Percentiles rank a stretch among this genome's conserved stretches.
Conservation (phyloP, 495 filamentous ascomycete genomes). For the Gamarada debralockiae region DNA sequence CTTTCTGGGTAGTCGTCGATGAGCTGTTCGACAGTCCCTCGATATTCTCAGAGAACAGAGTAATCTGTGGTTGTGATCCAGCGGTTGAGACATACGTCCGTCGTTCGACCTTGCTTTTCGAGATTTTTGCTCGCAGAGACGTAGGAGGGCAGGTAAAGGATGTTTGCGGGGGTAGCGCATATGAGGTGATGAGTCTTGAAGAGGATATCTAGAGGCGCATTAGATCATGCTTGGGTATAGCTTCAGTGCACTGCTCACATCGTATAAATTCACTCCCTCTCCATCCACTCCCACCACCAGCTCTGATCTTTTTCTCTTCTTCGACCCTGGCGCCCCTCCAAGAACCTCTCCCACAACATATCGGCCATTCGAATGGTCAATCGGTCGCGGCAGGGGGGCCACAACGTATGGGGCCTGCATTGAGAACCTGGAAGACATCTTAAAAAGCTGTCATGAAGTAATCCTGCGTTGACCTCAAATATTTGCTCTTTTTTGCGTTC, state of each 20-base stretch:
- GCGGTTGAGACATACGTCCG: constrained; percentile 64
- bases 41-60: constrained; percentile 48
- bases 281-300: constrained; percentile 84
- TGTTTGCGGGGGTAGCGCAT: constrained; percentile 78
- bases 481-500: background rate
- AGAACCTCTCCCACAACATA: constrained; percentile 67
- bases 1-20: constrained; percentile 8
- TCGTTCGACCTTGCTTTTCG: constrained; percentile 51
- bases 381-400: constrained; percentile 60
- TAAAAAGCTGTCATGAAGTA: background rate
- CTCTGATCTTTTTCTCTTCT: constrained; percentile 83
- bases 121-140: constrained; percentile 62
- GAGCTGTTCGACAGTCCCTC: background rate
- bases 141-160: constrained; percentile 72
- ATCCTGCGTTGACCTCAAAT: background rate
- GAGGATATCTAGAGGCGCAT: constrained; percentile 59
- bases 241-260: constrained; percentile 74
- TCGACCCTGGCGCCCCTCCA: constrained; percentile 60
- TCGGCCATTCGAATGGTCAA: constrained; percentile 55
- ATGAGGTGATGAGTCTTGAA: constrained; percentile 77
- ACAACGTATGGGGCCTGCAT: constrained; percentile 58
- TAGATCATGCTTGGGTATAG: constrained; percentile 33
- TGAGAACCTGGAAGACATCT: constrained; percentile 50
- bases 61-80: constrained; percentile 35
- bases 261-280: constrained; percentile 87